phyloP scores from a whole-genome alignment of 768 basidiomycete species.

The Rhodocollybia butyracea region DNA sequence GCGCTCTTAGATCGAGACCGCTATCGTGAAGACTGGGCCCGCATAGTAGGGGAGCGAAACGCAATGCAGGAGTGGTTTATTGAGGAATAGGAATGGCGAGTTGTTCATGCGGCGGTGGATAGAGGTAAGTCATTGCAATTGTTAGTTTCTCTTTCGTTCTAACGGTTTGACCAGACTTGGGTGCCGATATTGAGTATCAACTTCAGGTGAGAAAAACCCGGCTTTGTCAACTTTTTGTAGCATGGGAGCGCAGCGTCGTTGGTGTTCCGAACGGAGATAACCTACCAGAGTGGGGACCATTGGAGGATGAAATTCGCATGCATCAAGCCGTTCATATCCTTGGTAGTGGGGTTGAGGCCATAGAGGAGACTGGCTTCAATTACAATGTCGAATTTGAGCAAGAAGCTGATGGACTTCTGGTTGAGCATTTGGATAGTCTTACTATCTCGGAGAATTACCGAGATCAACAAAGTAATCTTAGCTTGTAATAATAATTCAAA shows the following conservation, averaged over 20 bases:
- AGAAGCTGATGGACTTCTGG: not conserved
- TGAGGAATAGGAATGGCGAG: conserved; percentile 15
- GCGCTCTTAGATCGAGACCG: conserved; percentile 12
- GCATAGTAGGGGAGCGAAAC: conserved; percentile 6
- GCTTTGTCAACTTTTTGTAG: not conserved
- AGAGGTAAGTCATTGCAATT: not conserved
- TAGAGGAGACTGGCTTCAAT: not conserved
- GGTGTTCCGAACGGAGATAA: not conserved
- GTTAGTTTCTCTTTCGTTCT: not conserved
- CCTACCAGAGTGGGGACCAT: not conserved
- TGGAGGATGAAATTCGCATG: not conserved
- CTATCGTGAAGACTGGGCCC: conserved; percentile 13
- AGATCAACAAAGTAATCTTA: too few relatives aligned
- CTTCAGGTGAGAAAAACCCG: not conserved
- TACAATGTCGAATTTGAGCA: not conserved
- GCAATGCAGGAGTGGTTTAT: conserved; percentile 16
- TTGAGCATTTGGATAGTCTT: not conserved
- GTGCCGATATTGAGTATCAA: not conserved
- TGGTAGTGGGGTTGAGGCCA: not conserved
- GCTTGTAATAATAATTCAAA: too few relatives aligned
- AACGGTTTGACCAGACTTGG: not conserved
- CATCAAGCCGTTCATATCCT: not conserved
- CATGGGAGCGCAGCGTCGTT: not conserved
- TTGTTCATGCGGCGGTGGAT: not conserved
- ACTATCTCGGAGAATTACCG: not conserved